Evolutionary conservation across 805 yeast species (phyloP), one percentile per base, ranked within the genome.

Genomic region (Millerozyma acaciae): DNA sequence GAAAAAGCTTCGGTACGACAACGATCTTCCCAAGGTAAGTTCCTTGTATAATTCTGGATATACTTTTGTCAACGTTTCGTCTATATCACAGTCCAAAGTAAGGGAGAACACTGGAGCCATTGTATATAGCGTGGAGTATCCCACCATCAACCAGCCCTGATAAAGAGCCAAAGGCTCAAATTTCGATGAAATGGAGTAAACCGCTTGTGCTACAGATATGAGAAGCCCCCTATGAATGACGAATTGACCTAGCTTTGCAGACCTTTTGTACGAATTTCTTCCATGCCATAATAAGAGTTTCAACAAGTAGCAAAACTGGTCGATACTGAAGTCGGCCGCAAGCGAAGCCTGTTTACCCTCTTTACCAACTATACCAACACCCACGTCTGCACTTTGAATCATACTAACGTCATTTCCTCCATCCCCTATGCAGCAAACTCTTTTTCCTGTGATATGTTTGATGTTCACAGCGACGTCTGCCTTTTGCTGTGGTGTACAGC

Each of bases 401-500:
- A 93, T 93, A 48, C 95, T 84, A 21, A 93, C 99, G 60, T 93
- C 99, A 51, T 93, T 93, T 48, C 99, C 99, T 50, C 99, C 99
- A 60, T 93, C 99, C 36, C 99, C 99, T 45, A 93, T 94, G 52
- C 97, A 93, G 45, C 97, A 90, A 2, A 90, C 97, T 32, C 98
- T 68, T 51, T 85, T 86, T 4, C 86, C 85, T 0, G 97, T 93
- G 19, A 76, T 62, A 38, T 75, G 75, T 49, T 89, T 75, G 43
- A 93, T 93, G 43, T 82, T 65, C 16, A 75, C 48, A 0, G 97
- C 97, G 34, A 94, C 84, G 53, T 93, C 97, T 0, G 97, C 97
- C 56, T 93, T 93, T 51, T 93, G 99, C 58, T 94, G 97, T 0
- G 99, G 99, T 1, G 97, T 81, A 62, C 99, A 93, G 45, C 99